Conservation (phyloP, 371 early-diverging fungal genomes). For the Mucor saturninus region DNA sequence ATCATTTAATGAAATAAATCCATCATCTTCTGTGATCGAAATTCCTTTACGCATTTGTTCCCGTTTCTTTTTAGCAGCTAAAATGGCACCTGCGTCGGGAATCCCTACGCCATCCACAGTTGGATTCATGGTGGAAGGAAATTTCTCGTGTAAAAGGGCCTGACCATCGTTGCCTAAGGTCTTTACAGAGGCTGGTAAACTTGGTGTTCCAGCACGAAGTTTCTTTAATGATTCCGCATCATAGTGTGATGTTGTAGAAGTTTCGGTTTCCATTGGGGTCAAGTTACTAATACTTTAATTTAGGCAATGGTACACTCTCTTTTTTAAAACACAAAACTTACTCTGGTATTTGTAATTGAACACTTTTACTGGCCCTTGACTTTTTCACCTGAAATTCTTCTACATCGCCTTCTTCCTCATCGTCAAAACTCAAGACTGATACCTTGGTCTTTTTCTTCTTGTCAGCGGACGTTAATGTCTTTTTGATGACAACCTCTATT, state of each 20-base stretch:
- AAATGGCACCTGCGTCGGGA: constrained; percentile 53
- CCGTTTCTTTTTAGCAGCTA: constrained; percentile 60
- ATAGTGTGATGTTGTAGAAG: constrained; percentile 21
- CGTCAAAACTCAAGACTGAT: constrained; percentile 43
- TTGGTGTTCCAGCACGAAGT: constrained; percentile 47
- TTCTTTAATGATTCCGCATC: constrained; percentile 34
- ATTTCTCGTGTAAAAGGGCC: constrained; percentile 47
- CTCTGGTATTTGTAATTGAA: constrained; percentile 31
- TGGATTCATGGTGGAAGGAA: constrained; percentile 40
- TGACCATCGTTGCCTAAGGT: constrained; percentile 23
- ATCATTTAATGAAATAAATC: constrained; percentile 43
- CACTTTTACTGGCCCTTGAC: constrained; percentile 16
- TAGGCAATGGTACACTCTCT: not conserved
- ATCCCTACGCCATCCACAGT: constrained; percentile 30
- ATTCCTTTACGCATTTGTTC: constrained; percentile 50
- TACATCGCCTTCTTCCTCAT: constrained; percentile 12
- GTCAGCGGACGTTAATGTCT: constrained; percentile 27
- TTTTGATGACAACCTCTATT: constrained; percentile 14
- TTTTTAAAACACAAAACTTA: constrained; percentile 10
- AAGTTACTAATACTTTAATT: not conserved
- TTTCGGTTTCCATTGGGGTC: constrained; percentile 13
- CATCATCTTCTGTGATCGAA: constrained; percentile 40
- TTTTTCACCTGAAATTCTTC: constrained; percentile 27
- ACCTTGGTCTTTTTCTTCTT: constrained; percentile 40
- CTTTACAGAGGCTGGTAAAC: constrained; percentile 31